Percentiles rank a stretch among this genome's conserved stretches.
These are phyloP conservation scores for grape (Vitis vinifera) DNA, from an alignment of 164 flowering plant species.

Conservation along the genomic window ASM3070453v1 NC_081819.1:20099001-20099500, in stretches of 20 bases:
- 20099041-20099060: slow-evolving; percentile 77
- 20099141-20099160: background rate
- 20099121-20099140: slow-evolving; percentile 20
- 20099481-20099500: slow-evolving; percentile 19
- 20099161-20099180: background rate
- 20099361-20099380: background rate
- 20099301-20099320: slow-evolving; percentile 35
- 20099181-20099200: slow-evolving; percentile 7
- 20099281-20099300: slow-evolving; percentile 50
- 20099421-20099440: background rate
- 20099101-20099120: slow-evolving; percentile 1
- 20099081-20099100: background rate
- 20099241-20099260: slow-evolving; percentile 75
- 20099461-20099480: slow-evolving; percentile 45
- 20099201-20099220: slow-evolving; percentile 12
- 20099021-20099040: slow-evolving; percentile 59
- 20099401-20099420: slow-evolving; percentile 6
- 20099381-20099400: slow-evolving; percentile 5
- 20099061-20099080: slow-evolving; percentile 33
- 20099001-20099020: slow-evolving; percentile 33
- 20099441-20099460: slow-evolving; percentile 23
- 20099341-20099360: slow-evolving; percentile 8
- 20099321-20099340: slow-evolving; percentile 17
- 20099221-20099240: slow-evolving; percentile 21
- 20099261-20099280: slow-evolving; percentile 80